Base-by-base conservation (phyloP, 2,329 filamentous ascomycete species). In the Dactylellina drechsleri region DNA sequence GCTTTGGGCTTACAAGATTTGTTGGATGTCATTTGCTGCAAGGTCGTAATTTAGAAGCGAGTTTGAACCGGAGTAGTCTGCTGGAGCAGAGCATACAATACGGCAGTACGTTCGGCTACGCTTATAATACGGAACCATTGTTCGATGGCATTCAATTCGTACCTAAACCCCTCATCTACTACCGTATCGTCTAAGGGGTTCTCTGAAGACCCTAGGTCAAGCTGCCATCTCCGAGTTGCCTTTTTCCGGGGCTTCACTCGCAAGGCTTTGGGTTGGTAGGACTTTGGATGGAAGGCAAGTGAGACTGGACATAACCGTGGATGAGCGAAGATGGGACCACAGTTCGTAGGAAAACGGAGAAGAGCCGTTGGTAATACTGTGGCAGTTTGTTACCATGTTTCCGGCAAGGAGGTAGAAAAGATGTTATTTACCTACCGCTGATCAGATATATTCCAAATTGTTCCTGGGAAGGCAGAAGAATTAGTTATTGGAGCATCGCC, bases 31-130 rank as follows among this genome's bases (percentile, higher is more conserved):
- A 98, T 99, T 83, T 99, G 95, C 85, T 97, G 93, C 79, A 99
- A 85, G 54, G 98, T 93, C 83, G 98, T 94, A 79, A 98, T 98
- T 83, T 99, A 99, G 86, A 99, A 99, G 66, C 95, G 90, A 81
- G 98, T 97, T 84, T 99, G 95, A 76, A 99, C 94, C 83, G 98
- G 95, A 3, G 95, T 99, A 4, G 95, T 98, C 86, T 99, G 95
- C 85, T 99, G 95, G 73, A 99, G 86, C 79, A 99, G 85, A 76
- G 95, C 94, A 82, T 99, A 99, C 71, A 98, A 84, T 57, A 95
- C 95, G 76, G 95, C 95, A 18, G 95, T 99, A 77, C 95, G 88
- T 84, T 99, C 95, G 31, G 95, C 93, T 84, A 98, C 95, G 81
- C 94, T 98, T 77, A 99, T 85, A 64, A 99, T 95, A 77, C 93